Conservation (phyloP, 331 rosid species). For the Prunus yedoensis region DNA sequence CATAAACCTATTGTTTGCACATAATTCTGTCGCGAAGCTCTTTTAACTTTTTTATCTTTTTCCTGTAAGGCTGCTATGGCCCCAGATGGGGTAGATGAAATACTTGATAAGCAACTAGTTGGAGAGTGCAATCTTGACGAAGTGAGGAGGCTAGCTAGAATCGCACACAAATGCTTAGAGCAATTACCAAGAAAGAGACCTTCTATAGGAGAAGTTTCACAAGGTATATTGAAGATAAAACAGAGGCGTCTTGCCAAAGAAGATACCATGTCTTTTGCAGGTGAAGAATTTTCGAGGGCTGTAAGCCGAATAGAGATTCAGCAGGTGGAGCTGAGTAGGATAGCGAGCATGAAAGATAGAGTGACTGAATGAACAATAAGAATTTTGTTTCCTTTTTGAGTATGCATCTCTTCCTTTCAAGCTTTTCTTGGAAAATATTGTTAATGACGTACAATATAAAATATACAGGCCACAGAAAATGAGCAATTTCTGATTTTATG, state of each 20-base stretch:
- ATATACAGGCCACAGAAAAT: neutral
- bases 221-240: constrained; percentile 58
- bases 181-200: constrained; percentile 68
- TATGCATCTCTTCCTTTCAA: neutral
- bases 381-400: neutral
- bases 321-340: constrained; percentile 61
- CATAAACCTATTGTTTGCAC: neutral
- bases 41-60: neutral
- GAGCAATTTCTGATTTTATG: constrained; percentile 2
- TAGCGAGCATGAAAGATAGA: constrained; percentile 35
- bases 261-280: constrained; percentile 60
- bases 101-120: constrained; percentile 68
- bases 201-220: constrained; percentile 63
- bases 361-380: constrained; percentile 30
- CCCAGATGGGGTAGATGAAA: constrained; percentile 74
- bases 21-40: constrained; percentile 7
- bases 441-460: neutral
- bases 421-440: neutral
- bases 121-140: constrained; percentile 67
- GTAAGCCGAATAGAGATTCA: constrained; percentile 70
- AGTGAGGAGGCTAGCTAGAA: constrained; percentile 69
- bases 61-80: constrained; percentile 74
- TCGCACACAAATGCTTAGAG: constrained; percentile 73
- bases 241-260: constrained; percentile 56
- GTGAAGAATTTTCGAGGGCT: constrained; percentile 54